These are phyloP conservation scores for Cladophialophora yegresii DNA, from an alignment of 2,329 filamentous ascomycete genomes.

Conservation along the genomic window DNA sequence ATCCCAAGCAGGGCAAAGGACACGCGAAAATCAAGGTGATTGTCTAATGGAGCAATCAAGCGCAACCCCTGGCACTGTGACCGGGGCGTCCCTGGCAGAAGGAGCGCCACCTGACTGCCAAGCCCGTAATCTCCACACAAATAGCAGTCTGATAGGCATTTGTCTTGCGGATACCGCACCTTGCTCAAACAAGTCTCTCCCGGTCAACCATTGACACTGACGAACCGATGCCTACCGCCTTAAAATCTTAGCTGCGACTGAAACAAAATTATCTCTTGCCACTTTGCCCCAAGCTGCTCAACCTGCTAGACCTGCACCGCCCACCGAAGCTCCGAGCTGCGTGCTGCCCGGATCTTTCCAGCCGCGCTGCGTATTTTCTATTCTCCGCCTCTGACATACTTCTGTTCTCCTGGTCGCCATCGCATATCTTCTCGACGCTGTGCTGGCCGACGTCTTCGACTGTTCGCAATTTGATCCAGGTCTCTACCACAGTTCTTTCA, in stretches of 20 bases:
- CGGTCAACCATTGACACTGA: not conserved
- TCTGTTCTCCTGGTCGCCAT: not conserved
- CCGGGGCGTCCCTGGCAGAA: not conserved
- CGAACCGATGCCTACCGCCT: not conserved
- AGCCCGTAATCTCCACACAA: not conserved
- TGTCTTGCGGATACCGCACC: slow-evolving; percentile 7
- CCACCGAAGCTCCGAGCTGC: not conserved
- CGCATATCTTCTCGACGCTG: not conserved
- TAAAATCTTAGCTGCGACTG: slow-evolving; percentile 14
- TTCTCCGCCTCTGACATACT: not conserved
- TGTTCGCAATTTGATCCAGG: not conserved
- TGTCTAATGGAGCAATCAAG: not conserved
- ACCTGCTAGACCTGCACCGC: slow-evolving; percentile 4
- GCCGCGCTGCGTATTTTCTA: not conserved
- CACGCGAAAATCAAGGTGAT: not conserved
- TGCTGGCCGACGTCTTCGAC: not conserved
- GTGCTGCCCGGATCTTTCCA: slow-evolving; percentile 2
- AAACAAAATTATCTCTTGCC: slow-evolving; percentile 19
- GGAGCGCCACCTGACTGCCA: not conserved
- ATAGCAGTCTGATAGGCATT: not conserved
- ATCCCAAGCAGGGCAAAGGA: not conserved
- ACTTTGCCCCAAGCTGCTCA: not conserved
- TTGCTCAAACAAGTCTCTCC: slow-evolving; percentile 7
- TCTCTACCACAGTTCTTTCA: not conserved
- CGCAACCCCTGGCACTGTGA: not conserved